Conservation (phyloP, 2,329 filamentous ascomycete genomes). For the Alternaria viburni region DNA sequence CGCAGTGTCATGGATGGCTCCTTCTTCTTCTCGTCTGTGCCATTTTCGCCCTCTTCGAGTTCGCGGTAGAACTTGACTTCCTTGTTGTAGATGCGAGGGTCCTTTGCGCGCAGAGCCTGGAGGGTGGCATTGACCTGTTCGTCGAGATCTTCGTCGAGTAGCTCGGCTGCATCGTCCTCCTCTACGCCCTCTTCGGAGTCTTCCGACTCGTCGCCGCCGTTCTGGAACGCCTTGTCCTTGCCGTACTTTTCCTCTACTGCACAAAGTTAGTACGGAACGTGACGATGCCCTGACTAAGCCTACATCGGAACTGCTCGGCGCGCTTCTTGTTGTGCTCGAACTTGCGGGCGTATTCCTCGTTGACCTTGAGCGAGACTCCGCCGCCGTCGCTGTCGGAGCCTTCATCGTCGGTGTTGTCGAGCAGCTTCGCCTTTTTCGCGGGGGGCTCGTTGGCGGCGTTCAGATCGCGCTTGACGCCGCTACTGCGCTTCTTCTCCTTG, state of each 20-base stretch:
- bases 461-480: conserved; percentile 32
- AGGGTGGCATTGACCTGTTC: conserved; percentile 86
- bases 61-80: conserved; percentile 78
- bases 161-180: conserved; percentile 88
- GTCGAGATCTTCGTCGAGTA: conserved; percentile 85
- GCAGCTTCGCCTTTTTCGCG: conserved; percentile 44
- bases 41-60: conserved; percentile 59
- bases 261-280: conserved; percentile 24
- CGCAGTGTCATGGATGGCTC: conserved; percentile 72
- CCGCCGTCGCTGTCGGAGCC: conserved; percentile 35
- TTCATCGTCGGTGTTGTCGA: conserved; percentile 46
- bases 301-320: conserved; percentile 78
- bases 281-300: conserved; percentile 32
- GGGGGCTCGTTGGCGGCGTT: conserved; percentile 31
- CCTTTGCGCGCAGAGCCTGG: conserved; percentile 85
- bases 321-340: conserved; percentile 99
- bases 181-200: conserved; percentile 66
- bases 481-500: conserved; percentile 33
- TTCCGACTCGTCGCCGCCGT: conserved; percentile 58
- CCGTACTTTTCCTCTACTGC: conserved; percentile 88
- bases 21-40: conserved; percentile 68
- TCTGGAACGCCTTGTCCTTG: conserved; percentile 50
- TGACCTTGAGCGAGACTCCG: conserved; percentile 70
- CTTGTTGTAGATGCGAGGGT: conserved; percentile 87
- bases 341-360: conserved; percentile 83